A percentile compares a stretch with the other conserved stretches of the same genome.
Conservation (phyloP, 139 green algal species). For the Desmodesmus armatus region DNA sequence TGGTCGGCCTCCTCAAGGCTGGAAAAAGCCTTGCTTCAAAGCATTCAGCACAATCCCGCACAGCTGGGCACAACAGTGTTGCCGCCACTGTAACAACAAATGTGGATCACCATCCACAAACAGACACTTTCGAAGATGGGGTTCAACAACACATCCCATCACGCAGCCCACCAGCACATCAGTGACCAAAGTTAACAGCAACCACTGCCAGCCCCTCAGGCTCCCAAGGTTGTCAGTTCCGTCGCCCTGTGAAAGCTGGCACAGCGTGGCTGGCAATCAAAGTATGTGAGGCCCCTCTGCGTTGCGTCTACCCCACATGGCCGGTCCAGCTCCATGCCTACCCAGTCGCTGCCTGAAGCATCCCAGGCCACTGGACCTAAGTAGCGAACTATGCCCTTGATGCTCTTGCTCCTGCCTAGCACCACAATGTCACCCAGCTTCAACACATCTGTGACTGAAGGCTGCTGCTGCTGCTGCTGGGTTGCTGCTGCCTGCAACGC, state of each 20-base stretch:
- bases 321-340: conserved; percentile 38
- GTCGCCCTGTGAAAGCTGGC: conserved; percentile 16
- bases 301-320: conserved; percentile 27
- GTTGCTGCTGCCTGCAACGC: not conserved
- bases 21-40: too few relatives aligned
- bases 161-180: too few relatives aligned
- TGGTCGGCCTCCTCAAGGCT: too few relatives aligned
- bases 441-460: not conserved
- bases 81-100: too few relatives aligned
- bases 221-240: not conserved
- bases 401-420: conserved; percentile 14
- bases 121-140: too few relatives aligned
- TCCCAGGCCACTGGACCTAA: conserved; percentile 38
- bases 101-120: too few relatives aligned
- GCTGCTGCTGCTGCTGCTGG: not conserved
- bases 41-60: too few relatives aligned
- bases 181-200: too few relatives aligned
- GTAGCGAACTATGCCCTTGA: conserved; percentile 28
- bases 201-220: not conserved
- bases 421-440: conserved; percentile 30
- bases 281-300: conserved; percentile 20
- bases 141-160: too few relatives aligned
- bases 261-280: conserved; percentile 7
- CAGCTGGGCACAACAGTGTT: too few relatives aligned
- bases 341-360: conserved; percentile 8